phyloP scores from a whole-genome alignment of 1,284 basidiomycete species.

The Naganishia liquefaciens region DNA sequence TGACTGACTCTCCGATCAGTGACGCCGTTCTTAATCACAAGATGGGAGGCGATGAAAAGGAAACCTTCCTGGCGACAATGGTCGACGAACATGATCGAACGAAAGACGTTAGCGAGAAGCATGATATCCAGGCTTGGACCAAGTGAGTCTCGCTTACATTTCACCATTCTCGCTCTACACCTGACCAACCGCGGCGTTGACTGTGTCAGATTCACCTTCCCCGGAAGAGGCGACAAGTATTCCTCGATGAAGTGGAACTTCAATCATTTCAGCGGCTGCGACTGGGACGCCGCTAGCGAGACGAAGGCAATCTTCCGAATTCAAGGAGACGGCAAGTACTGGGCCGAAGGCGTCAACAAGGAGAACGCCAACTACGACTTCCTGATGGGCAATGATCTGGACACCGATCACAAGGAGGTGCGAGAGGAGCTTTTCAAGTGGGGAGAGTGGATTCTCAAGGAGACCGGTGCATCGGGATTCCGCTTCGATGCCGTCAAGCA shows the following conservation, averaged over 20 bases:
- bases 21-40: constrained; percentile 61
- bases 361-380: constrained; percentile 57
- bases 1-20: neutral
- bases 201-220: constrained; percentile 69
- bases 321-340: constrained; percentile 60
- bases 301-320: constrained; percentile 65
- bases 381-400: constrained; percentile 59
- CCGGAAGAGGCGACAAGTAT: constrained; percentile 69
- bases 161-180: neutral
- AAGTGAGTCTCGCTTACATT: constrained; percentile 40
- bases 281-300: constrained; percentile 74
- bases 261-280: constrained; percentile 67
- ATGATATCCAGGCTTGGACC: constrained; percentile 84
- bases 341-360: constrained; percentile 58
- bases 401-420: constrained; percentile 81
- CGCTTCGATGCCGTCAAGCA: constrained; percentile 83
- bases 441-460: constrained; percentile 65
- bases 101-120: constrained; percentile 62
- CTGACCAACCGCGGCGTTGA: constrained; percentile 32
- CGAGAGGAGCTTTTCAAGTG: constrained; percentile 53
- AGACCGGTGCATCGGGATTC: constrained; percentile 77
- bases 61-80: constrained; percentile 72
- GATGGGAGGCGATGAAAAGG: constrained; percentile 73
- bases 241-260: constrained; percentile 59
- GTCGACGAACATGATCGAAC: constrained; percentile 63